Evolutionary conservation across 2,329 filamentous ascomycete species (phyloP), one percentile per base, ranked within the genome.

Genomic region (Plenodomus tracheiphilus): DNA sequence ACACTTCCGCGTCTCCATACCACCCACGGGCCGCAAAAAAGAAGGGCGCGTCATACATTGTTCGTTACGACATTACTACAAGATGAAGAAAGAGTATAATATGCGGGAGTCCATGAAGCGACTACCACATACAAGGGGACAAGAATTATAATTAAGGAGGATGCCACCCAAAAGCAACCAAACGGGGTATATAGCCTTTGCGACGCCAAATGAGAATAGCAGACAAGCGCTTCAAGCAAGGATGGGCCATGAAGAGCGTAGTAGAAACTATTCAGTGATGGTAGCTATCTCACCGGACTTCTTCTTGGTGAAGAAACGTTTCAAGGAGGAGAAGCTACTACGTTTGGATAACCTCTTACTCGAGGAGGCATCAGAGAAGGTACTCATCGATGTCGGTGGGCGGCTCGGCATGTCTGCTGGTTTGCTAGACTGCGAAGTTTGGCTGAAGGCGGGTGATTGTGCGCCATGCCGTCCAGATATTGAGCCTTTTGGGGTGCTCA

Each of bases 301-400:
- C 49, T 67, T 71, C 49, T 70, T 70, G 21, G 60, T 66, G 49
- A 72, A 72, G n/a, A 72, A 51, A 30, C 65, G 61, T 51, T 66
- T 68, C 40, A 72, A 51, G 19, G 66, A 70, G 13, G 68, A 64
- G 35, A 72, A 66, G 53, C 68, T 71, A 39, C 65, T 56, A 36
- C 66, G 64, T 45, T 66, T 71, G 38, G 64, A 53, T 30, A 71
- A 50, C 35, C 66, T 61, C 35, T 62, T 62, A 37, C 39, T 48
- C 6, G 53, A 32, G 4, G 28, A 58, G 3, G 43, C 41, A 13
- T 62, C 58, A 9, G 57, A 54, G 17, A 66, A 59, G 39, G 46
- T 62, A 42, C 65, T 68, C n/a, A 63, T 47, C 41, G 66, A 62
- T 1, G 68, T 67, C 19, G 62, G 59, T 35, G 69, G 59, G 5